phyloP scores from a whole-genome alignment of 2,329 filamentous ascomycete genomes.

The Monosporascus sp. region DNA sequence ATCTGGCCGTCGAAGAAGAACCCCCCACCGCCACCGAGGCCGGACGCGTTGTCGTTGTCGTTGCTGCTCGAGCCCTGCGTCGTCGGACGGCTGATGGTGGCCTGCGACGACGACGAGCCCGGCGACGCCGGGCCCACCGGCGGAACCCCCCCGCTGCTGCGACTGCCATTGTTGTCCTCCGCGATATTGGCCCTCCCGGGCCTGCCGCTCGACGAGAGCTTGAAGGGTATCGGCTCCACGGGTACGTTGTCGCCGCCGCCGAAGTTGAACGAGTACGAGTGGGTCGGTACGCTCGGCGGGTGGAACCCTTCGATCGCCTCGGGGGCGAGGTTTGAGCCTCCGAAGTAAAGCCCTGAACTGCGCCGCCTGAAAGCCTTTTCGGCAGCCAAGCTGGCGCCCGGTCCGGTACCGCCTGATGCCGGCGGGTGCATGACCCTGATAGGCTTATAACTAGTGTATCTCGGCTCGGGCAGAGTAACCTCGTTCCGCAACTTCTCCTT shows the following conservation, averaged over 20 bases:
- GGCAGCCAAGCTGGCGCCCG: slow-evolving; percentile 46
- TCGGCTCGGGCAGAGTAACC: slow-evolving; percentile 81
- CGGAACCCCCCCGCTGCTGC: slow-evolving; percentile 16
- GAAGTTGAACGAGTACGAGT: slow-evolving; percentile 21
- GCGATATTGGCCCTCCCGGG: slow-evolving; percentile 17
- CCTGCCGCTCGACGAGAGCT: slow-evolving; percentile 26
- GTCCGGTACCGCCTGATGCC: slow-evolving; percentile 30
- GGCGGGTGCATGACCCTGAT: slow-evolving; percentile 45
- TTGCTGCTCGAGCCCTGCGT: slow-evolving; percentile 28
- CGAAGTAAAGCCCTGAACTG: slow-evolving; percentile 47
- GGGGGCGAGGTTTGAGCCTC: slow-evolving; percentile 25
- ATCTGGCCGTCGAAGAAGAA: slow-evolving; percentile 16
- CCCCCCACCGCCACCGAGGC: slow-evolving; percentile 6
- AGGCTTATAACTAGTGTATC: slow-evolving; percentile 79
- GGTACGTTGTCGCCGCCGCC: slow-evolving; percentile 29
- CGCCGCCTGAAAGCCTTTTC: slow-evolving; percentile 57
- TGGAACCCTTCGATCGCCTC: slow-evolving; percentile 31
- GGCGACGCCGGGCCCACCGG: slow-evolving; percentile 20
- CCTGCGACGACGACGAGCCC: slow-evolving; percentile 9
- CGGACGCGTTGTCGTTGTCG: slow-evolving; percentile 12
- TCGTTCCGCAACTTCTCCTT: slow-evolving; percentile 92
- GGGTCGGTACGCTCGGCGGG: slow-evolving; percentile 14
- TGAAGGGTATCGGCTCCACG: slow-evolving; percentile 50
- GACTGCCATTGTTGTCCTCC: slow-evolving; percentile 28
- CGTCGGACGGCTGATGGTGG: slow-evolving; percentile 20